Conservation (phyloP, 140 eudicot genomes). For the Anethum foeniculum region DNA sequence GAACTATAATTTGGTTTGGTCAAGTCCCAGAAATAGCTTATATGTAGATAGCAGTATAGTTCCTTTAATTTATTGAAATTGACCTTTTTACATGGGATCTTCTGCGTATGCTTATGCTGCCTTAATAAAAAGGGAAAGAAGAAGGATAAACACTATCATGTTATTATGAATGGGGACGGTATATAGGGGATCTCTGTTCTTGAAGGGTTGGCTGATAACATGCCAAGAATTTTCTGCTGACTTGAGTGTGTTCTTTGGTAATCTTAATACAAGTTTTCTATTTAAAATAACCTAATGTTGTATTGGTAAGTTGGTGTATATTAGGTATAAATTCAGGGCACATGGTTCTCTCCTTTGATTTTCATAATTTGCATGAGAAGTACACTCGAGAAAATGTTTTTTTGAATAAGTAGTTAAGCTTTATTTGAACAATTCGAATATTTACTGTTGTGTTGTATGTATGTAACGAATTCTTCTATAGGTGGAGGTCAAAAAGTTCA, state of each 20-base stretch:
- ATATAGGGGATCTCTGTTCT: neutral
- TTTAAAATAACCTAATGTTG: neutral
- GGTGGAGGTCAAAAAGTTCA: slow-evolving; percentile 12
- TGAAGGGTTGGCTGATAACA: neutral
- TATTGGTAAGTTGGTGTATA: neutral
- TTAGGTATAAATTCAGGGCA: neutral
- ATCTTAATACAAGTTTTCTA: neutral
- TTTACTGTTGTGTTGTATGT: neutral
- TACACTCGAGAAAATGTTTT: neutral
- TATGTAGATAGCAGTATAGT: neutral
- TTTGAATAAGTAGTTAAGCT: neutral
- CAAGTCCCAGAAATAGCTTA: neutral
- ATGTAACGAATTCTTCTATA: neutral
- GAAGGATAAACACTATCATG: neutral
- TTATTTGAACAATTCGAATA: neutral
- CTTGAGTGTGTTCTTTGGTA: neutral
- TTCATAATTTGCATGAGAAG: neutral
- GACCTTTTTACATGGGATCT: neutral
- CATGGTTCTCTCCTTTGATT: neutral
- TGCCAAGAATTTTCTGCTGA: neutral
- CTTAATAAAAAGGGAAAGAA: neutral
- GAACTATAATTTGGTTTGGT: neutral
- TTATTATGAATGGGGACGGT: neutral
- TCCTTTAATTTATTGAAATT: neutral
- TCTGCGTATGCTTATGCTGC: neutral